Percentiles rank a stretch among this genome's conserved stretches.
Evolutionary conservation across 495 filamentous ascomycete species (phyloP).

Genomic region (Penicillium robsamsonii): DNA sequence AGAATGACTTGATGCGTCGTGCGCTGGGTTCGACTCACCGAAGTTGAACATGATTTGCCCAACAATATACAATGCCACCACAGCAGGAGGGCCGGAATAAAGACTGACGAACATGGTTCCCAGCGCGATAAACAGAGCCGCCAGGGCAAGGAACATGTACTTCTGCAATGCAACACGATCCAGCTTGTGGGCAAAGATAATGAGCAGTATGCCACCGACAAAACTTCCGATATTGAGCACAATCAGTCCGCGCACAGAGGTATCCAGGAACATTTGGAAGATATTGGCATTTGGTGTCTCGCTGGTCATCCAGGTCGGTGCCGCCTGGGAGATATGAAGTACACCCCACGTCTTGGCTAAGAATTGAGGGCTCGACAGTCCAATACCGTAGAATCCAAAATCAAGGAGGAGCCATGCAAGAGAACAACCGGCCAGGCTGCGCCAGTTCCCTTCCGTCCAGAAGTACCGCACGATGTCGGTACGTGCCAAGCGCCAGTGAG

Average conservation of each 20-base stretch:
- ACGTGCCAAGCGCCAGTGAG: conserved; percentile 42
- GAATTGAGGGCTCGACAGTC: conserved; percentile 46
- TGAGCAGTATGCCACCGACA: conserved; percentile 44
- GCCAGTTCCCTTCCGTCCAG: conserved; percentile 52
- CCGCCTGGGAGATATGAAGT: conserved; percentile 29
- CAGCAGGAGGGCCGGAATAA: conserved; percentile 39
- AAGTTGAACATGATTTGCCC: conserved; percentile 65
- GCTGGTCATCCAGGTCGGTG: conserved; percentile 41
- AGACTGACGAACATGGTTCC: conserved; percentile 48
- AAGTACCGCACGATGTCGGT: conserved; percentile 49
- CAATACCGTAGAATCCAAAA: conserved; percentile 57
- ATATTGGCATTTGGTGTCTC: conserved; percentile 31
- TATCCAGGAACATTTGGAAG: conserved; percentile 42
- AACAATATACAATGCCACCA: conserved; percentile 56
- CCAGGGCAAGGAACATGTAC: conserved; percentile 48
- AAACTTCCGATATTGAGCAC: conserved; percentile 48
- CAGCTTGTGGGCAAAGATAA: conserved; percentile 44
- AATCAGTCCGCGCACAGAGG: conserved; percentile 38
- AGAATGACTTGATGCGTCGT: not conserved
- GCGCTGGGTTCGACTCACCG: conserved; percentile 28
- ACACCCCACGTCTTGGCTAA: conserved; percentile 45
- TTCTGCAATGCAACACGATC: conserved; percentile 49
- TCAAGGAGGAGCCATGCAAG: conserved; percentile 53
- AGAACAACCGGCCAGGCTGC: conserved; percentile 48
- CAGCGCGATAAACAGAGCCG: conserved; percentile 48